Evolutionary conservation across 139 green algal species (phyloP).

Genomic region (Chlorella vulgaris): DNA sequence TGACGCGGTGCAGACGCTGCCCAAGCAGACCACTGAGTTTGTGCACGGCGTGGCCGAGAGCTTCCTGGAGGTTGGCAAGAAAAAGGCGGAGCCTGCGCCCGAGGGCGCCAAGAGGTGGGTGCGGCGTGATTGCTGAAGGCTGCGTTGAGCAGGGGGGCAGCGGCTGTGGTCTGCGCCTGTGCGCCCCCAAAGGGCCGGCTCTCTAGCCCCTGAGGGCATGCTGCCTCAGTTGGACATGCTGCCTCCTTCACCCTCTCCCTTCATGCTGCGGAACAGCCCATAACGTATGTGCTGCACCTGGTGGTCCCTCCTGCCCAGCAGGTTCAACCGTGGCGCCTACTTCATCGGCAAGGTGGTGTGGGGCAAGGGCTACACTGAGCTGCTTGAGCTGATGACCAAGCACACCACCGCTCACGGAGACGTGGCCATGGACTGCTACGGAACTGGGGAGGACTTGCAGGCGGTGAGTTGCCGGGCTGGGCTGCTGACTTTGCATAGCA

Average conservation of each 20-base stretch:
- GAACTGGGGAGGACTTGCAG: conserved; percentile 87
- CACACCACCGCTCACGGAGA: neutral
- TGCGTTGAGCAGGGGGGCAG: too few relatives aligned
- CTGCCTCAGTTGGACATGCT: too few relatives aligned
- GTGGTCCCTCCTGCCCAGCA: neutral
- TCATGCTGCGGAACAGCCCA: too few relatives aligned
- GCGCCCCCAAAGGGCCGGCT: too few relatives aligned
- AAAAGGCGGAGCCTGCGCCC: conserved; percentile 43
- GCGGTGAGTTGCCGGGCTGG: conserved; percentile 29
- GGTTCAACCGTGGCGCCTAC: conserved; percentile 81
- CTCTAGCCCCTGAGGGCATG: too few relatives aligned
- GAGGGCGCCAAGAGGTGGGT: conserved; percentile 27
- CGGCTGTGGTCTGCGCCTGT: too few relatives aligned
- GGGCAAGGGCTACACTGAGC: conserved; percentile 99
- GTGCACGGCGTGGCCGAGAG: conserved; percentile 93
- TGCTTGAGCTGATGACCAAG: conserved; percentile 83
- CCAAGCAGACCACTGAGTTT: conserved; percentile 88
- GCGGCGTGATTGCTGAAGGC: neutral
- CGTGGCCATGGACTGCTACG: conserved; percentile 91
- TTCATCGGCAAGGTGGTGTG: conserved; percentile 97
- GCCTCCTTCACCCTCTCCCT: too few relatives aligned
- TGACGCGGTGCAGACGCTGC: conserved; percentile 95
- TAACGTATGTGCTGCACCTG: too few relatives aligned
- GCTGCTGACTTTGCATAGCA: neutral
- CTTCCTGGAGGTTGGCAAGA: conserved; percentile 86